Evolutionary conservation across 495 filamentous ascomycete species (phyloP).

Genomic region (Penicillium coprophilum): DNA sequence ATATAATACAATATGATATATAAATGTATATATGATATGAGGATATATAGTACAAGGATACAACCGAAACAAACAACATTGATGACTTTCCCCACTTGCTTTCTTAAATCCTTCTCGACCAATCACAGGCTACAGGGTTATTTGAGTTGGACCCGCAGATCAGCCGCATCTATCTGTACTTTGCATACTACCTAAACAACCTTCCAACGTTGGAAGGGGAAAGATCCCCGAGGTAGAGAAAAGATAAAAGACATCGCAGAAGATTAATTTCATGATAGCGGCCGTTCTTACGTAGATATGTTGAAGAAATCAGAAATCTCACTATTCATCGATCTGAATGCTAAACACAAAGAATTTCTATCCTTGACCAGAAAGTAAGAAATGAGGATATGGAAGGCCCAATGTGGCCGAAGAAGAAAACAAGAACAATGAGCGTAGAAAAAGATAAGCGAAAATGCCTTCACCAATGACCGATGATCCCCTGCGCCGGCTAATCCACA

Average conservation of each 20-base stretch:
- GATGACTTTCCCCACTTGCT: constrained; percentile 5
- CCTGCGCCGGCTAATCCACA: constrained; percentile 29
- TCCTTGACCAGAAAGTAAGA: constrained; percentile 7
- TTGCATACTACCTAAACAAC: too few relatives aligned
- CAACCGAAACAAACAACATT: background rate
- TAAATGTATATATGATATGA: background rate
- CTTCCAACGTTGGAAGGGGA: too few relatives aligned
- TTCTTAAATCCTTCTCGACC: constrained; percentile 14
- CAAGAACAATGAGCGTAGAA: constrained; percentile 5
- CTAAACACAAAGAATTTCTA: constrained; percentile 1
- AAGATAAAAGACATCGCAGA: background rate
- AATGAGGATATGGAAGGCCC: constrained; percentile 10
- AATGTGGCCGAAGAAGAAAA: constrained; percentile 1
- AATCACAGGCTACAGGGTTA: constrained; percentile 5
- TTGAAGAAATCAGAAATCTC: background rate
- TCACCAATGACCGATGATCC: background rate
- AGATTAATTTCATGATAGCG: background rate
- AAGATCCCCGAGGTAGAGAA: too few relatives aligned
- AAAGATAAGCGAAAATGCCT: constrained; percentile 7
- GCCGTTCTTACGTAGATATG: background rate
- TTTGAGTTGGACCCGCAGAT: background rate
- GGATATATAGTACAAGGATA: too few relatives aligned
- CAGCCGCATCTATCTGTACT: background rate
- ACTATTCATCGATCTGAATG: background rate
- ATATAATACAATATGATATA: background rate